These are phyloP conservation scores for Phytophthora sp. DNA, from an alignment of 352 stramenopile genomes.

Conservation along the genomic window DNA sequence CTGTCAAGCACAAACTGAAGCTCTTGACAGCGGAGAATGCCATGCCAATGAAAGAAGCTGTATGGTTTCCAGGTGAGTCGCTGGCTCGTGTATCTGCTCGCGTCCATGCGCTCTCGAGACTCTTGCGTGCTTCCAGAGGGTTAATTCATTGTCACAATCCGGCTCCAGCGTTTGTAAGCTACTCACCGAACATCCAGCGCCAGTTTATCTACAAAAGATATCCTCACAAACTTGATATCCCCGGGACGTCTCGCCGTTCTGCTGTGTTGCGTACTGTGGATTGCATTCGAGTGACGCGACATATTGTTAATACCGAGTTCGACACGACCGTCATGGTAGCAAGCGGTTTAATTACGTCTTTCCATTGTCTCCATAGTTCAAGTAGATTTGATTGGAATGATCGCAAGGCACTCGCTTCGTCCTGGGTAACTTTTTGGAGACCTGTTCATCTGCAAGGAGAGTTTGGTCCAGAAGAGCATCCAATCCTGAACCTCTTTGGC, in stretches of 20 bases:
- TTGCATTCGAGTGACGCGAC: conserved; percentile 52
- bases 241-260: conserved; percentile 46
- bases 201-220: conserved; percentile 78
- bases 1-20: conserved; percentile 63
- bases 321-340: conserved; percentile 42
- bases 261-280: conserved; percentile 69
- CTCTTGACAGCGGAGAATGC: conserved; percentile 41
- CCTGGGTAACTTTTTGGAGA: conserved; percentile 71
- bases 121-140: conserved; percentile 32
- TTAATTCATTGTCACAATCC: conserved; percentile 32
- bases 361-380: conserved; percentile 61
- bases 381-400: conserved; percentile 60
- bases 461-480: conserved; percentile 45
- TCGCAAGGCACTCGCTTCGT: conserved; percentile 35
- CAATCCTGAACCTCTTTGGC: conserved; percentile 46
- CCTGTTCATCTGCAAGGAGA: conserved; percentile 44
- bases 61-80: conserved; percentile 51
- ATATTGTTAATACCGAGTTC: conserved; percentile 59
- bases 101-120: conserved; percentile 54
- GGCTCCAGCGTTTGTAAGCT: conserved; percentile 47
- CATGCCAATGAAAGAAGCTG: conserved; percentile 47
- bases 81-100: conserved; percentile 49
- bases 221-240: conserved; percentile 54
- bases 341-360: conserved; percentile 33
- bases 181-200: conserved; percentile 49